A percentile compares a stretch with the other conserved stretches of the same genome.
phyloP scores from a whole-genome alignment of 1,139 yeast species.

The Taphrina flavorubra region DNA sequence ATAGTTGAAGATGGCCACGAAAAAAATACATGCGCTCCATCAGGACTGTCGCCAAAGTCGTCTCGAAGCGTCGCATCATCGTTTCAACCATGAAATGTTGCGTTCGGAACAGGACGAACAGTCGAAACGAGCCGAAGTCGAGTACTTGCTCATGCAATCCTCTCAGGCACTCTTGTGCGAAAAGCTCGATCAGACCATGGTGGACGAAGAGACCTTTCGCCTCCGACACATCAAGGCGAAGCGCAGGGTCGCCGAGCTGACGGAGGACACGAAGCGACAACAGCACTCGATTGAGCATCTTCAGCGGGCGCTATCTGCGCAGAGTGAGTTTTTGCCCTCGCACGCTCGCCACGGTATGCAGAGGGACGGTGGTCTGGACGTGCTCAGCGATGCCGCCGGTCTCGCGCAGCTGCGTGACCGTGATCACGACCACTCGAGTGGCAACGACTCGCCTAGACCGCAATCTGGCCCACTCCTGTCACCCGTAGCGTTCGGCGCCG shows the following conservation, averaged over 20 bases:
- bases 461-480: slow-evolving; percentile 16
- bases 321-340: not conserved
- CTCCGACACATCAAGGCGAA: slow-evolving; percentile 34
- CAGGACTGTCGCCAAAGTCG: slow-evolving; percentile 1
- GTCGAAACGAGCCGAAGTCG: slow-evolving; percentile 23
- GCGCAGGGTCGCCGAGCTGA: slow-evolving; percentile 23
- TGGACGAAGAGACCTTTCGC: slow-evolving; percentile 26
- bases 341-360: not conserved
- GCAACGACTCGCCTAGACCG: slow-evolving; percentile 7
- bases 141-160: slow-evolving; percentile 8
- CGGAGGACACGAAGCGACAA: slow-evolving; percentile 26
- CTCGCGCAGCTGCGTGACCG: slow-evolving; percentile 28
- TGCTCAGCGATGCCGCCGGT: slow-evolving; percentile 37
- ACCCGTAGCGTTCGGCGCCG: slow-evolving; percentile 2
- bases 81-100: slow-evolving; percentile 30
- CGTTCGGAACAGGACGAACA: slow-evolving; percentile 13
- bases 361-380: slow-evolving; percentile 29
- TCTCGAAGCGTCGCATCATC: slow-evolving; percentile 9
- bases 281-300: slow-evolving; percentile 30
- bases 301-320: slow-evolving; percentile 26
- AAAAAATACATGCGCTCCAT: not conserved
- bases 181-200: slow-evolving; percentile 8
- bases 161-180: slow-evolving; percentile 11
- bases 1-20: slow-evolving; percentile 10
- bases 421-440: slow-evolving; percentile 7